These are phyloP conservation scores for Avena eriantha DNA, from an alignment of 176 grass and related monocot species.

Conservation along the genomic window DNA sequence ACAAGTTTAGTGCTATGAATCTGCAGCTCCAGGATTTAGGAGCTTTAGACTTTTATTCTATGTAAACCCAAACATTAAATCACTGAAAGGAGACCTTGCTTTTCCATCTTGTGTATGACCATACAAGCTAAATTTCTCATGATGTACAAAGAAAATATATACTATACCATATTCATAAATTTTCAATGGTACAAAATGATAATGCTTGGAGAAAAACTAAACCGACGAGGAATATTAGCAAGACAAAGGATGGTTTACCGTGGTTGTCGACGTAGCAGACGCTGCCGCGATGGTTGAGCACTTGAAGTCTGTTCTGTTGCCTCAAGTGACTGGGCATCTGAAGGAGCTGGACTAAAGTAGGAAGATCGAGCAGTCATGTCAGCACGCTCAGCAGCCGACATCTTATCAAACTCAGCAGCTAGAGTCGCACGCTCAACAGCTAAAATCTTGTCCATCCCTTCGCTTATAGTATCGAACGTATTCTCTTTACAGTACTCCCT, in stretches of 20 bases:
- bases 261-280: background rate
- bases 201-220: conserved; percentile 1
- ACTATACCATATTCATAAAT: background rate
- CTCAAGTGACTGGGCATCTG: conserved; percentile 1
- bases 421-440: background rate
- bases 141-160: background rate
- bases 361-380: background rate
- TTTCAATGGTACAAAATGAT: background rate
- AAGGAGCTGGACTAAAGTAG: background rate
- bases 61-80: background rate
- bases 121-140: background rate
- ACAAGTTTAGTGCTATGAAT: conserved; percentile 1
- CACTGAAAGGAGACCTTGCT: background rate
- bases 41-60: background rate
- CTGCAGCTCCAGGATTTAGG: conserved; percentile 5
- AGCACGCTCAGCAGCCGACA: conserved; percentile 1
- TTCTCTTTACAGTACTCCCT: background rate
- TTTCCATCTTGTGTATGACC: background rate
- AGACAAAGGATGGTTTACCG: conserved; percentile 15
- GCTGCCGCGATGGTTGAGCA: background rate
- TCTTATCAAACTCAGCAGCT: background rate
- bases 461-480: background rate
- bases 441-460: background rate
- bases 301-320: conserved; percentile 9
- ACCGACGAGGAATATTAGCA: background rate